Base-by-base conservation (phyloP, 1,139 yeast species). In the Lodderomyces orthopsilosis region DNA sequence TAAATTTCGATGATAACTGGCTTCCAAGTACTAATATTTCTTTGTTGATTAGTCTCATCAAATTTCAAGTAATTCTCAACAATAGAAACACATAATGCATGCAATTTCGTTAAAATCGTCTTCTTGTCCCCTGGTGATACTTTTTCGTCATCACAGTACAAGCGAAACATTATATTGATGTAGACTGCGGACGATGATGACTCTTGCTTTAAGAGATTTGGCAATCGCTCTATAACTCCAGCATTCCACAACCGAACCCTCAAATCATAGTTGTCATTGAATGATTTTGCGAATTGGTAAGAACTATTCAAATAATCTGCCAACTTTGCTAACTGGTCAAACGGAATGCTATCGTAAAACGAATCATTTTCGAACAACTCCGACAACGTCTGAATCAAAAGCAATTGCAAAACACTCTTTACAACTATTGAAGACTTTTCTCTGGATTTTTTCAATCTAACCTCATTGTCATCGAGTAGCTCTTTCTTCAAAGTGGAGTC, bases 151-250 rank as follows among this genome's bases (percentile, higher is more conserved):
- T 87, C 91, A 53, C 89, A 79, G 61, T 88, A 90, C 62, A 93
- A 70, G 53, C 85, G 75, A 71, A 93, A 86, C 73, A 88, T 74
- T 40, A 90, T 77, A 52, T 85, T 83, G 51, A 93, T 81, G 61
- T 83, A 86, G 1, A 90, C 95, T 1, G 95, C 93, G 1, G 96
- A 85, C 0, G 97, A 81, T 18, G 90, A 82, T 0, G 95, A 83
- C 62, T 94, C 98, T 63, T 94, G 98, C 55, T 88, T 87, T 53
- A 91, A 70, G 53, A 94, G 69, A 57, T 93, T 94, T 18, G 99
- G 98, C 48, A 91, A 74, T 58, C 93, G 85, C 57, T 89, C 95
- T 66, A 91, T 93, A 30, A 90, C 83, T 2, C 97, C 96, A 8
- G 94, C 89, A 57, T 89, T 87, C 84, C 95, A 91, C 40, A 94